Evolutionary conservation across 257 asterid species (phyloP), one percentile per base, ranked within the genome.

Genomic region (Solanum pennellii): DNA sequence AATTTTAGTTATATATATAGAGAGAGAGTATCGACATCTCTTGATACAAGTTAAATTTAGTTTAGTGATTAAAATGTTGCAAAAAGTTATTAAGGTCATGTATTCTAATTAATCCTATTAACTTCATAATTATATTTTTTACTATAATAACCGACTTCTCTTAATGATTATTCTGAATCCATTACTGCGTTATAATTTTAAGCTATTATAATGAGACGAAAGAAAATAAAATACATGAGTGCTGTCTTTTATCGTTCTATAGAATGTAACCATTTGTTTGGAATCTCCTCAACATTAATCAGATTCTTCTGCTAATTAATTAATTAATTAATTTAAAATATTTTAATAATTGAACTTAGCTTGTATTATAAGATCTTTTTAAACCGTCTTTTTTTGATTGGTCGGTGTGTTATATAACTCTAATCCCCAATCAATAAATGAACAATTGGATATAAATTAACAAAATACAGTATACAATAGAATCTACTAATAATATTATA

Each of bases 321-420:
- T 42, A 9, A 33, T 35, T 37, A 42, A 41, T 41, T 49, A 49
- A 49, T 52, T 2, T 0, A 56, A 56, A 56, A 56, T 7, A 56
- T 10, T 86, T 56, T 59, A 89, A 75, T 83, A 20, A 21, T 45
- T 25, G 16, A 79, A 5, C 23, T 33, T 23, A 62, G 73, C 92
- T 89, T 90, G 76, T 88, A 92, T 90, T 90, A 87, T 77, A 89
- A 91, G 37, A 69, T 69, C 29, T 18, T 3, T 3, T 71, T 18
- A 65, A 89, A 89, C 93, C 92, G 93, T 83, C 90, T 84, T 90
- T 86, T 91, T 92, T 91, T 86, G 91, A 66, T 92, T 88, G 83
- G 95, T 94, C 95, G 94, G 96, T 92, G 83, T 72, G 9, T 15
- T 23, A 35, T 41, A 47, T 71, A 79, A 66, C 12, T 83, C 37